Base-by-base conservation (phyloP, 768 basidiomycete species). In the Boletales sp. region DNA sequence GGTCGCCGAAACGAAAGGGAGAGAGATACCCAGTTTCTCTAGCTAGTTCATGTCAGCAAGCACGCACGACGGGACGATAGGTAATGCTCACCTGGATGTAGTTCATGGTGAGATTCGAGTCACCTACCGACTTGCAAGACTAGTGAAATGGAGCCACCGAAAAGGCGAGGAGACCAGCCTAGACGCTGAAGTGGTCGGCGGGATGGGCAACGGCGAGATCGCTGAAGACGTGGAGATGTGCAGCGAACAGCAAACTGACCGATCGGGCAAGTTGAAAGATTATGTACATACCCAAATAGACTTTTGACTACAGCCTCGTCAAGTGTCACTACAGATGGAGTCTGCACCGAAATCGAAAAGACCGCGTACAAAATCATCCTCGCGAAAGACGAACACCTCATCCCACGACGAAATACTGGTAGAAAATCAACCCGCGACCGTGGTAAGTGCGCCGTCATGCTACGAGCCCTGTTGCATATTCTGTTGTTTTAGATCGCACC, bases 1-100 rank as follows among this genome's bases (percentile, higher is more conserved):
- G 31, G 19, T 49, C 40, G 48, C 56, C 33, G 12, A n/a, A 15
- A 46, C 28, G 18, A 33, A 43, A 35, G n/a, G 37, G 31, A 31
- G 32, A 12, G 21, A 11, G 28, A 44, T 58, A 67, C 90, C 94
- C 57, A 96, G 75, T 74, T 95, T 96, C 75, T 96, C 94, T 44
- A 96, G 76, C 86, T 93, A 57, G 14, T 56, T n/a, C 2, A 21
- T 39, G 39, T 66, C 30, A 57, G 54, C 19, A 47, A 15, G 14
- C 33, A 37, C 13, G 46, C 12, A 12, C 5, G 37, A 42, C 37
- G 25, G 19, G 25, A 43, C 36, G 33, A 53, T 30, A 17, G 17
- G 8, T 12, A 17, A 19, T 35, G 52, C 68, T 60, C 31, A 83
- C 78, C 66, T 81, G 80, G 50, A 82, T 80, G 66, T 82, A 82